Conservation (phyloP, 371 early-diverging fungal species). For the Mortierella sp. region DNA sequence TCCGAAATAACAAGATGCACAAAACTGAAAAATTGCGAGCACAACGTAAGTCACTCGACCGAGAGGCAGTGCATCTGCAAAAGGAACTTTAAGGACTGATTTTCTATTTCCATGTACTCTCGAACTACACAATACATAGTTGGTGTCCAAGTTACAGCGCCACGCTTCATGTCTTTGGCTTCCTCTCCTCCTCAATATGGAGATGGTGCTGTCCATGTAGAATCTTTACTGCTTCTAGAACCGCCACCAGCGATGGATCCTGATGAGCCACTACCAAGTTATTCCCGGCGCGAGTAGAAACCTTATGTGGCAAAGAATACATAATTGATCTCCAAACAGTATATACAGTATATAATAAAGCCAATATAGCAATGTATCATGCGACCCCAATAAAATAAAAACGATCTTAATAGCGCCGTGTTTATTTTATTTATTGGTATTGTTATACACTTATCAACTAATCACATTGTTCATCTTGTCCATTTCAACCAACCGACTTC, state of each 20-base stretch:
- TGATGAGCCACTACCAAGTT: slow-evolving; percentile 21
- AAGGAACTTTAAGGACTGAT: slow-evolving; percentile 2
- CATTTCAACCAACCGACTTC: neutral
- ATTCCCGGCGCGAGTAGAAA: slow-evolving; percentile 23
- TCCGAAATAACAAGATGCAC: slow-evolving; percentile 9
- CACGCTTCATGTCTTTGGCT: slow-evolving; percentile 1
- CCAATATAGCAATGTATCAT: too few species aligned
- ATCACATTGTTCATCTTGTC: neutral
- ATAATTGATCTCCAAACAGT: too few species aligned
- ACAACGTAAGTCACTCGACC: slow-evolving; percentile 11
- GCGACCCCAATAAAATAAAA: too few species aligned
- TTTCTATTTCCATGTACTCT: neutral
- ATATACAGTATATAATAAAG: too few species aligned
- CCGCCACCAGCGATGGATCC: slow-evolving; percentile 23
- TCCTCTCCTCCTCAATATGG: slow-evolving; percentile 28
- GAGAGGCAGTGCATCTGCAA: neutral
- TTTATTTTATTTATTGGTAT: neutral
- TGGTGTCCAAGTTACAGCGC: slow-evolving; percentile 26
- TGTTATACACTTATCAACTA: neutral
- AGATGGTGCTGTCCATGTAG: slow-evolving; percentile 11
- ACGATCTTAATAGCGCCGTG: neutral
- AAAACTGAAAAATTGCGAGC: slow-evolving; percentile 27
- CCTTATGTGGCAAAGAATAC: neutral
- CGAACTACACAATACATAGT: neutral
- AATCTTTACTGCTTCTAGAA: slow-evolving; percentile 8